A percentile compares a stretch with the other conserved stretches of the same genome.
Conservation (phyloP, 1,284 basidiomycete genomes). For the Phaffia rhodozyma region DNA sequence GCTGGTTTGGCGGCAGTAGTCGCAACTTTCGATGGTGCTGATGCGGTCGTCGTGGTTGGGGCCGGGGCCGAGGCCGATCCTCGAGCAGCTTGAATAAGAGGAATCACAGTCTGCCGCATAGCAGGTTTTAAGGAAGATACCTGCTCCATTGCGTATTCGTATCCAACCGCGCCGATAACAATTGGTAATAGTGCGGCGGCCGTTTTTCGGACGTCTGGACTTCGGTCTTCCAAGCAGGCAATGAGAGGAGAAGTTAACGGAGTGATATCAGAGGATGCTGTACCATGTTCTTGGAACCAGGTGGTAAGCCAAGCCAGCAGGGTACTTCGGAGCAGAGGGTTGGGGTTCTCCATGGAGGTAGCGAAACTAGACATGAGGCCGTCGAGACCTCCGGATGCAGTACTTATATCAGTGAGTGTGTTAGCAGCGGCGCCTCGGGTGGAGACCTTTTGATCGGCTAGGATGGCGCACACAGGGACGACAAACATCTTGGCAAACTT, state of each 20-base stretch:
- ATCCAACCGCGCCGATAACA: conserved; percentile 66
- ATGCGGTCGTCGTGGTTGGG: conserved; percentile 14
- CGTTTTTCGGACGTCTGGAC: conserved; percentile 78
- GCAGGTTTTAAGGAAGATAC: conserved; percentile 82
- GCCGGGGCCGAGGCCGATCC: conserved; percentile 29
- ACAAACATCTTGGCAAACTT: conserved; percentile 69
- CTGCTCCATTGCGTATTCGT: conserved; percentile 74
- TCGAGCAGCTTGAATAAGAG: conserved; percentile 62
- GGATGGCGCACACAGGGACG: conserved; percentile 64
- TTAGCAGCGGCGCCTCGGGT: conserved; percentile 67
- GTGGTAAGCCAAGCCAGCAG: conserved; percentile 75
- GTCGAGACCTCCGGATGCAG: conserved; percentile 72
- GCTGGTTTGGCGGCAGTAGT: conserved; percentile 11
- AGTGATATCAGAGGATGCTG: conserved; percentile 48
- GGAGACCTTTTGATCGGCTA: conserved; percentile 86
- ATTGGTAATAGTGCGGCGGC: conserved; percentile 70
- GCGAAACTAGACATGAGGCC: conserved; percentile 65
- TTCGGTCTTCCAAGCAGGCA: conserved; percentile 80
- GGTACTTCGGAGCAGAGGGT: conserved; percentile 76
- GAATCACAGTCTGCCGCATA: conserved; percentile 69
- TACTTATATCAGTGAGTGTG: conserved; percentile 70
- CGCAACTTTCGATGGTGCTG: conserved; percentile 16
- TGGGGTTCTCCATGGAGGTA: conserved; percentile 69
- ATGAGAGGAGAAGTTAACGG: conserved; percentile 61
- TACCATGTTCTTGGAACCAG: conserved; percentile 57